Evolutionary conservation across 257 asterid species (phyloP).

Genomic region (Nicotiana benthamiana): DNA sequence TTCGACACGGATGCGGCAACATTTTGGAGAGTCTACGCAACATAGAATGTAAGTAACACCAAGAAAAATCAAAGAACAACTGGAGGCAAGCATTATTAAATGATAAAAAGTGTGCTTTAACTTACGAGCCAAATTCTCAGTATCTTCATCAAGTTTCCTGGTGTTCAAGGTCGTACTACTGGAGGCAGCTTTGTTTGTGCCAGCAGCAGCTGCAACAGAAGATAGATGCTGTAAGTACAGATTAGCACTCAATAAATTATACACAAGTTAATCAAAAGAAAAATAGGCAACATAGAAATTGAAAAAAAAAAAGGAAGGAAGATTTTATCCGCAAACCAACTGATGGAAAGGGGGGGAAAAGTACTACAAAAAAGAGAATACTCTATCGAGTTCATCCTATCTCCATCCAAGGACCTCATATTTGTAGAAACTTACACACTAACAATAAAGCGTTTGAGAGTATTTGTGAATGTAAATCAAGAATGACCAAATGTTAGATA

Average conservation of each 20-base stretch:
- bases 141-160: conserved; percentile 88
- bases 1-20: no score
- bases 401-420: background rate
- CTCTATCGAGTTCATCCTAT: background rate
- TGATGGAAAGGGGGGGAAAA: background rate
- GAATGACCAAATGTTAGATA: background rate
- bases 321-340: background rate
- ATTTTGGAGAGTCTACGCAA: no score
- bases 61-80: background rate
- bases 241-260: background rate
- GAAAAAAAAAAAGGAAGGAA: background rate
- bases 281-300: background rate
- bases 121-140: conserved; percentile 89
- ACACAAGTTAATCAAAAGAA: background rate
- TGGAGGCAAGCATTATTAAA: background rate
- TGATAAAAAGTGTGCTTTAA: conserved; percentile 12
- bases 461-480: background rate
- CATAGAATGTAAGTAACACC: background rate
- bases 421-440: background rate
- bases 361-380: background rate
- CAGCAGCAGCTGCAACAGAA: conserved; percentile 65
- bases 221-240: conserved; percentile 6
- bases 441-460: background rate
- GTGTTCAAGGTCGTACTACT: conserved; percentile 70
- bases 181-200: conserved; percentile 81